Percentiles rank a stretch among this genome's conserved stretches.
Evolutionary conservation across 768 basidiomycete genomes (phyloP).

Genomic region (Saitozyma podzolica): DNA sequence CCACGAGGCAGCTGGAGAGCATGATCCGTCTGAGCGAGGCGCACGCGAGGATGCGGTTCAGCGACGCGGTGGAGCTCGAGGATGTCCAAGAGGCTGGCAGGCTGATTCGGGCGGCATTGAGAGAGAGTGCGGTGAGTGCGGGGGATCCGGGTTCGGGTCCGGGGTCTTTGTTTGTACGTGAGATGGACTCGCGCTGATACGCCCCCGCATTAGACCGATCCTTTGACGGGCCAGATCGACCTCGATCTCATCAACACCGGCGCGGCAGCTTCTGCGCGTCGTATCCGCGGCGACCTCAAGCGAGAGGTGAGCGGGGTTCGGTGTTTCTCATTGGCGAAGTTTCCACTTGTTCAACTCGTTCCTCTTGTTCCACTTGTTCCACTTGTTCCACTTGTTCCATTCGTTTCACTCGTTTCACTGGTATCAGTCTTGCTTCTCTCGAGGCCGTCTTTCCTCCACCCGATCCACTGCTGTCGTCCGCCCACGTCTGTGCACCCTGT

Average conservation of each 20-base stretch:
- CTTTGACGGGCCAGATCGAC: slow-evolving; percentile 92
- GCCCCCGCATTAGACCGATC: slow-evolving; percentile 65
- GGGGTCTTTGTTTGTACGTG: neutral
- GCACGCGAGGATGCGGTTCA: slow-evolving; percentile 94
- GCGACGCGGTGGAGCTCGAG: slow-evolving; percentile 74
- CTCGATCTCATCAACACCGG: slow-evolving; percentile 94
- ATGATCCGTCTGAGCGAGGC: slow-evolving; percentile 96
- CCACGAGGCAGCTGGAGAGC: slow-evolving; percentile 93
- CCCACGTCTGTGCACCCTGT: no score
- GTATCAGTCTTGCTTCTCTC: no score
- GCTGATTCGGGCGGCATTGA: slow-evolving; percentile 95
- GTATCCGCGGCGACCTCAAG: slow-evolving; percentile 84
- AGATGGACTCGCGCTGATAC: no score
- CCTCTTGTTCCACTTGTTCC: no score
- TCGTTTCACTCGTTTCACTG: no score
- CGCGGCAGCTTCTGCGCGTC: slow-evolving; percentile 80
- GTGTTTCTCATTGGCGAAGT: no score
- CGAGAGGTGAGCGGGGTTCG: slow-evolving; percentile 62
- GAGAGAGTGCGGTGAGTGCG: slow-evolving; percentile 60
- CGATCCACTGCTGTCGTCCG: no score
- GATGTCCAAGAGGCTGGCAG: slow-evolving; percentile 90
- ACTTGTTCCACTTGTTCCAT: no score
- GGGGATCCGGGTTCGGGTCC: neutral
- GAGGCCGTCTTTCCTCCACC: no score
- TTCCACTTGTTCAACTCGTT: no score